Evolutionary conservation across 176 grass and related monocot genomes (phyloP), one percentile per base, ranked within the genome.

Genomic region (Bromus sterilis): DNA sequence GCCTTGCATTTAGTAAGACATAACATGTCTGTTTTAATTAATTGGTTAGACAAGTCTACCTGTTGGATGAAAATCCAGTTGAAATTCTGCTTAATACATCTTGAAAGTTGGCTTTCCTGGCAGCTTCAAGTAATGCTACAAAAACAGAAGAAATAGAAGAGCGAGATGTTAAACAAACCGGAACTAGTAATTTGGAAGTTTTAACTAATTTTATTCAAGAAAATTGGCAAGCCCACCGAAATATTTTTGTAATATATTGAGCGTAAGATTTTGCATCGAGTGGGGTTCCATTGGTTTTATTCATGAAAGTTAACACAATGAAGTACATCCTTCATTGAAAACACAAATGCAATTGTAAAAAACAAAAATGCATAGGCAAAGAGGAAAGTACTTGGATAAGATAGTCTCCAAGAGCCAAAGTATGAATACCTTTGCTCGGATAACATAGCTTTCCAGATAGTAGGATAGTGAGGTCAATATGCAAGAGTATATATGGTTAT

Each of bases 61-160:
- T 87, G 39, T 80, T 75, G 56, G 92, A 89, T 83, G 88, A 92
- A 89, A 98, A 98, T 89, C 95, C 92, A 48, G 80, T 63, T 2
- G 88, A 87, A 80, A 98, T 93, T 87, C 72, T 89, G 76, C 61
- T 77, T 75, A 91, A 85, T 41, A 98, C 85, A 74, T 94, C 86
- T 77, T 77, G 84, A 74, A 98, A 91, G 31, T 91, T 93, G 64
- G 88, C 86, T 79, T 86, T 98, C 88, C 90, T 98, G 66, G 95
- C 86, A 93, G 90, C 79, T 91, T 98, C 92, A 80, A 98, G 90
- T 82, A 98, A 86, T 82, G 95, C 95, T 98, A 64, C 49, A 55
- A 61, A 33, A 80, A 74, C 25, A 34, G 67, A 21, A 73, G 14
- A 73, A 21, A 31, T 20, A 30, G 2, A 21, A 20, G 14, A 71